Base-by-base conservation (phyloP, 805 yeast species). In the Pichia exigua region DNA sequence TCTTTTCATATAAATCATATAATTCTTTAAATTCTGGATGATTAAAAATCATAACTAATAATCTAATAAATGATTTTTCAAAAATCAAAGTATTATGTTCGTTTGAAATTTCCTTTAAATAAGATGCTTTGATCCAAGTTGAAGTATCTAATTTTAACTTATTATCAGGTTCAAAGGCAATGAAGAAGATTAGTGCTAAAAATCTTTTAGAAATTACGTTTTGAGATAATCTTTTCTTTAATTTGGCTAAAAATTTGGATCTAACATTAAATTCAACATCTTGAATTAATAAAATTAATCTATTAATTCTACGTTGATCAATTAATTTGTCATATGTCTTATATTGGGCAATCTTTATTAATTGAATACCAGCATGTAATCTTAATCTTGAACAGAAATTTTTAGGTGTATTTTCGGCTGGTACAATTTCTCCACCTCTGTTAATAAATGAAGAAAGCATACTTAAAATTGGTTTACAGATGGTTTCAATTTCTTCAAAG, bases 341-440 rank as follows among this genome's bases (percentile, higher is more conserved):
- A 10, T 65, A 59, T 59, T 79, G 77, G 2, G 90, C 87, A 24
- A 90, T 64, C 59, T 85, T 82, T 32, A 90, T 65, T 12, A 89
- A 59, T 57, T 73, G 74, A 38, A 78, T 61, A 0, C 95, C 95
- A 1, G 95, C 92, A 35, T 70, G 73, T 12, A 87, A 68, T 58
- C 95, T 73, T 46, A 89, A 65, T 55, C 79, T 77, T 53, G 82
- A 74, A 61, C 83, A 85, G 60, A 70, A 82, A 38, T 69, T 68
- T 26, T 63, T 69, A 4, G 96, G 95, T 0, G 95, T 85, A 5
- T 73, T 59, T 49, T 73, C 72, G 53, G 66, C 63, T 49, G 76
- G 56, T 2, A 83, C 78, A 32, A 89, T 75, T 60, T 90, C 96
- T 28, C 96, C 96, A 44, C 86, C 85, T 62, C 83, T 83, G 1